phyloP scores from a whole-genome alignment of 345 rosid genomes.

The Bruguiera sexangula region DNA sequence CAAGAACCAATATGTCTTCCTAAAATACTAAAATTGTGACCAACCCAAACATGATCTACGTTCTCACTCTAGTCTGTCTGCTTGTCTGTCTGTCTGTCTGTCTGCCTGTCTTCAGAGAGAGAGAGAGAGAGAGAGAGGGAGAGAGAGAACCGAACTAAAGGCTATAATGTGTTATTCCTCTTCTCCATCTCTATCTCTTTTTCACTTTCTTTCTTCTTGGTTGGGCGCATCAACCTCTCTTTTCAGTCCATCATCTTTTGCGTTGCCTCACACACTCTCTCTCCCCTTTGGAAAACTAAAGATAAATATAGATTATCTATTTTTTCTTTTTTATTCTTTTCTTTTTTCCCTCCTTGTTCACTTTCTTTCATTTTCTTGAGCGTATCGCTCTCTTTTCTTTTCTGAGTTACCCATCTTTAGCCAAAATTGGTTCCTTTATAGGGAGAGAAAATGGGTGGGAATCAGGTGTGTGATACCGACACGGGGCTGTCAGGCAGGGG shows the following conservation, averaged over 20 bases:
- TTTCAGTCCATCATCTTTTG: conserved; percentile 25
- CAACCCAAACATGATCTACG: neutral
- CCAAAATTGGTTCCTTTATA: conserved; percentile 1
- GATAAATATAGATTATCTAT: conserved; percentile 13
- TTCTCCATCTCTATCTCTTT: neutral
- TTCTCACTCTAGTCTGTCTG: neutral
- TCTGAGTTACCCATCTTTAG: conserved; percentile 34
- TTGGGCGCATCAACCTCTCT: conserved; percentile 9
- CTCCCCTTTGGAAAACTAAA: conserved; percentile 7
- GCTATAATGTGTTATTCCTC: neutral
- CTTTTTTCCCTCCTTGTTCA: neutral
- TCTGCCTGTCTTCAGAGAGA: too few relatives aligned
- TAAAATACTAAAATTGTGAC: neutral
- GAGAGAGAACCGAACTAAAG: neutral
- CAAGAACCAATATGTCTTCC: neutral
- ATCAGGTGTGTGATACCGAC: neutral
- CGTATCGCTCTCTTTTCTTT: conserved; percentile 21
- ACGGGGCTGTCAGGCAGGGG: too few relatives aligned
- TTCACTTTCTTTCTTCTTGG: neutral
- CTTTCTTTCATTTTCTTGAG: neutral
- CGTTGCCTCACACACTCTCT: neutral
- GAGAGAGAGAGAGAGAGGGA: too few relatives aligned
- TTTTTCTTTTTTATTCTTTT: neutral
- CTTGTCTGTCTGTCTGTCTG: too few relatives aligned
- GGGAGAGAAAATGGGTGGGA: conserved; percentile 7